A percentile compares a stretch with the other conserved stretches of the same genome.
Conservation (phyloP, 2,329 filamentous ascomycete species). For the Beauveria sp. region DNA sequence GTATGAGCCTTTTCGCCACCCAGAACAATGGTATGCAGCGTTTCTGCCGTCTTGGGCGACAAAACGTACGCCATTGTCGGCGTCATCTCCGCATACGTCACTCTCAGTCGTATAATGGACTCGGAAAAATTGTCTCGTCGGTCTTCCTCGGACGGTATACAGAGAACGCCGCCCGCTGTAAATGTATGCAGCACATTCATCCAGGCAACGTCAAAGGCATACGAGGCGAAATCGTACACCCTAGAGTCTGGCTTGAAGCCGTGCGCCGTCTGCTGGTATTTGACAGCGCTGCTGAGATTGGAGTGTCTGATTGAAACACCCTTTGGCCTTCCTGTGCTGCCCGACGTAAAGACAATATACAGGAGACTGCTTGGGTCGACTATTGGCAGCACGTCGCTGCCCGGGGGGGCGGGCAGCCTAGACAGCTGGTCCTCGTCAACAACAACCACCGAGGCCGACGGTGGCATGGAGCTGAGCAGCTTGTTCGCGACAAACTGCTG, state of each 20-base stretch:
- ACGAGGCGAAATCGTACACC: slow-evolving; percentile 14
- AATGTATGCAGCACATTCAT: slow-evolving; percentile 18
- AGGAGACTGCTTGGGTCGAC: not conserved
- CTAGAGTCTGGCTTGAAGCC: not conserved
- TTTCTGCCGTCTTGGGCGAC: not conserved
- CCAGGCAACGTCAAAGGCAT: slow-evolving; percentile 16
- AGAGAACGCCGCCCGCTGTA: slow-evolving; percentile 18
- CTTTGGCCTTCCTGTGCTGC: slow-evolving; percentile 43
- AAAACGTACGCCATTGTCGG: slow-evolving; percentile 8
- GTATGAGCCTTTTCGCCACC: slow-evolving; percentile 25
- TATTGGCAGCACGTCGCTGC: not conserved
- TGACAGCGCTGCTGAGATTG: slow-evolving; percentile 11
- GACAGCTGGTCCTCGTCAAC: not conserved
- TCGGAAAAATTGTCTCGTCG: slow-evolving; percentile 13
- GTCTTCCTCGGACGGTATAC: slow-evolving; percentile 15
- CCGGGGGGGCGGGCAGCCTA: not conserved
- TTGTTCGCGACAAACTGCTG: slow-evolving; percentile 9
- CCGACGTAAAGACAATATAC: slow-evolving; percentile 44
- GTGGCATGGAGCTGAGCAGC: not conserved
- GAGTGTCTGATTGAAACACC: slow-evolving; percentile 31
- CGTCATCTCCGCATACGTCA: slow-evolving; percentile 14
- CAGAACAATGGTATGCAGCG: slow-evolving; percentile 7
- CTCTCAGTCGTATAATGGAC: slow-evolving; percentile 14
- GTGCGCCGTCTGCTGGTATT: slow-evolving; percentile 4
- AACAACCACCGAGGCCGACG: not conserved